A percentile compares a stretch with the other conserved stretches of the same genome.
These are phyloP conservation scores for Ceratonia siliqua DNA, from an alignment of 306 rosid species.

Conservation along the genomic window DNA sequence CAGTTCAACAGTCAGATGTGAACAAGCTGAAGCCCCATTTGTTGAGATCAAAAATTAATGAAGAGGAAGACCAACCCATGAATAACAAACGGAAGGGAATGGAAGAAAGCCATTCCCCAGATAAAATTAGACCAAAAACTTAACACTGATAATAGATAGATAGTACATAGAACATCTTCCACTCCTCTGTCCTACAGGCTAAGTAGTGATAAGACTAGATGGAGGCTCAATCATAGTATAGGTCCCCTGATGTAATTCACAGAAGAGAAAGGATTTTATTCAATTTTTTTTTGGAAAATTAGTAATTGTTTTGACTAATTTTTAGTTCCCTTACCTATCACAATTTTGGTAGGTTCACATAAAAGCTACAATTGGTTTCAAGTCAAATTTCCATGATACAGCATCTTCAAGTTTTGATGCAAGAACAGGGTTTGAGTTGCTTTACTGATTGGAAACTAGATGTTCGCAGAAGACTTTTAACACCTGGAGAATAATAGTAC, in stretches of 20 bases:
- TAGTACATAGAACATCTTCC: conserved; percentile 26
- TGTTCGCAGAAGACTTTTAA: too few species aligned
- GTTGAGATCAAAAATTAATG: conserved; percentile 53
- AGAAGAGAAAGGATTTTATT: neutral
- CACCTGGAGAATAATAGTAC: too few species aligned
- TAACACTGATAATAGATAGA: neutral
- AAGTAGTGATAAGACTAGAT: neutral
- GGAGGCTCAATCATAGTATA: neutral
- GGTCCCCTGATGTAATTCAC: neutral
- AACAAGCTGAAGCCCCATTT: conserved; percentile 77
- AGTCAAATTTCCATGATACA: too few species aligned
- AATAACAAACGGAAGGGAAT: conserved; percentile 36
- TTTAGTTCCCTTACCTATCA: neutral
- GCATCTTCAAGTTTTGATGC: neutral
- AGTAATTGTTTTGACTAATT: neutral
- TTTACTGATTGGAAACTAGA: too few species aligned
- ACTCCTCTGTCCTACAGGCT: neutral
- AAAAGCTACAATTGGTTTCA: neutral
- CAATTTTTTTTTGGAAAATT: neutral
- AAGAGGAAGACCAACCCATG: conserved; percentile 35
- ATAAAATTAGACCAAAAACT: conserved; percentile 45
- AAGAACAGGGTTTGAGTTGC: too few species aligned
- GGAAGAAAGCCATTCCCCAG: conserved; percentile 40
- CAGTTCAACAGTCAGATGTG: conserved; percentile 77
- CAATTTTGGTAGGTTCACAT: neutral